Evolutionary conservation across 2,329 filamentous ascomycete genomes (phyloP), one percentile per base, ranked within the genome.

Genomic region (Penicillium sp.): DNA sequence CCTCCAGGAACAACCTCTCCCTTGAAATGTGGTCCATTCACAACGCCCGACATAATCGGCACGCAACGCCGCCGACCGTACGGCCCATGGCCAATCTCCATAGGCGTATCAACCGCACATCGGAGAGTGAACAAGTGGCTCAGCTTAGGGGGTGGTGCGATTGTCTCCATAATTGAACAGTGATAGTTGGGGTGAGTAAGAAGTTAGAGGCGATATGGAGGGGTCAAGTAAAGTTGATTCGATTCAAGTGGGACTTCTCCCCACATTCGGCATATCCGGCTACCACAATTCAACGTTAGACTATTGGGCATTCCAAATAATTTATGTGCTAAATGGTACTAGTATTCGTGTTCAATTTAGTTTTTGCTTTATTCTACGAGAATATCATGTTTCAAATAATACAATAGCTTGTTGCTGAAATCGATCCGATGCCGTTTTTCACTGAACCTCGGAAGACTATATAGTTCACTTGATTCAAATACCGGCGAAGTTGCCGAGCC

Each of bases 1-100:
- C 65, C 67, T 14, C 63, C 66, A 9, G 67, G 66, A 14, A 67
- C 54, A 9, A 69, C 60, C 52, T 67, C 61, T 9, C 65, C 67
- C 7, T 61, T 65, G 7, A 69, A 37, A 50, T 65, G 61, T 2
- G 65, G 64, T 11, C 65, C 65, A 8, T 45, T 7, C n/a, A 67
- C 65, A 1, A 60, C 60, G 0, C 63, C 65, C 1, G 62, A 61
- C 21, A 59, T 58, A 21, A 69, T 68, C 7, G 63, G 63, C 13
- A 69, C 61, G 24, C 67, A 67, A 35, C 67, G 63, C 4, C 67
- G 61, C 29, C 65, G 59, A 24, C 68, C 66, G 56, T 67, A 68
- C 1, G 64, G 64, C 1, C 65, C 66, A 48, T 62, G 57, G 2
- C 64, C 65, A 39, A 68, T 67, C 42, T 70, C 68, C 39, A 70